Evolutionary conservation across 2,329 filamentous ascomycete genomes (phyloP).

Genomic region (Aspergillus ustus): DNA sequence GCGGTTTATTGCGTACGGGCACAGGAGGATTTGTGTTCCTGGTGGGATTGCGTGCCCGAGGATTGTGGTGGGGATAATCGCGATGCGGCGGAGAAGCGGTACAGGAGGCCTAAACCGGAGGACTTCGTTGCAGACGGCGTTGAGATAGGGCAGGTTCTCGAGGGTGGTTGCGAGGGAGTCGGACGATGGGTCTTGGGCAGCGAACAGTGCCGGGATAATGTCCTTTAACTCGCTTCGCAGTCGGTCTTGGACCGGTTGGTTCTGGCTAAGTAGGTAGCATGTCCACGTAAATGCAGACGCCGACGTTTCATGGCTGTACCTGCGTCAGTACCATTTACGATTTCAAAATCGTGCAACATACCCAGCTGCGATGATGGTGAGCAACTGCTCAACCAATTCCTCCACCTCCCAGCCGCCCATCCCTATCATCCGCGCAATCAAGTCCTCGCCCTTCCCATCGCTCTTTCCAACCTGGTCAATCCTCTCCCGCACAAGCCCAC

Average conservation of each 20-base stretch:
- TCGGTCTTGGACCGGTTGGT: neutral
- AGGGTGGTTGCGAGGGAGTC: neutral
- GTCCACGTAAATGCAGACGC: constrained; percentile 12
- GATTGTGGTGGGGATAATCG: neutral
- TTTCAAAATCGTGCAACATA: neutral
- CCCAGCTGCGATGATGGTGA: constrained; percentile 2
- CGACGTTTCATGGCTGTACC: constrained; percentile 9
- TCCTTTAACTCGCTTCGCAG: neutral
- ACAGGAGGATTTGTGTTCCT: constrained; percentile 2
- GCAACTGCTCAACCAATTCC: constrained; percentile 5
- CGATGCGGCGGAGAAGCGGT: constrained; percentile 2
- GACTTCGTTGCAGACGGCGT: constrained; percentile 12
- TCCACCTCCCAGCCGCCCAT: neutral
- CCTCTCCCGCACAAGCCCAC: neutral
- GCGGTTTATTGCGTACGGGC: constrained; percentile 5
- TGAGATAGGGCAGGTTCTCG: constrained; percentile 6
- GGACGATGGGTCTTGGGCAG: neutral
- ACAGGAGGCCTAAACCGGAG: constrained; percentile 6
- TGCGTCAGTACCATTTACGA: neutral
- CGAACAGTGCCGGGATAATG: neutral
- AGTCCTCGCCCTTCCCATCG: neutral
- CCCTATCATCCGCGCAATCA: neutral
- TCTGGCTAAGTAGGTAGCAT: neutral
- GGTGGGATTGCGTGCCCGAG: neutral
- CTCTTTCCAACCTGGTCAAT: neutral